Evolutionary conservation across 257 asterid species (phyloP), one percentile per base, ranked within the genome.

Genomic region (Solanum tarapatanum): DNA sequence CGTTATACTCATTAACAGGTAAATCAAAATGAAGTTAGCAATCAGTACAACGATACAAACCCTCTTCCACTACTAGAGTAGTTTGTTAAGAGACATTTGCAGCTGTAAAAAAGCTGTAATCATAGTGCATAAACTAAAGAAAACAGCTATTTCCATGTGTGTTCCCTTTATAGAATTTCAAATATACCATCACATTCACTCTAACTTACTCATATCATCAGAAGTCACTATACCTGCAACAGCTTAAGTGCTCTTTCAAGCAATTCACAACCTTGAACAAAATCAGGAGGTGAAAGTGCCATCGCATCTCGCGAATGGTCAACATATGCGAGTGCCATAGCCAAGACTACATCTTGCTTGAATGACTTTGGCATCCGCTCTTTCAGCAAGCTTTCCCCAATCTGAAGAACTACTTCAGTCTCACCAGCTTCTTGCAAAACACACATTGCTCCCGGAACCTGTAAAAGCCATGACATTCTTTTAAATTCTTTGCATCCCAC

Each of bases 371-470:
- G 98, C 86, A 97, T 89, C 91, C 98, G 92, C 92, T 97, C 98
- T 88, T 92, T 95, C 90, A 97, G 87, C 94, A 97, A 92, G 89
- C 92, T 92, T 88, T 91, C 98, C 64, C 98, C 99, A 89, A 97
- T 94, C 89, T 93, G 95, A 92, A 97, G 94, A 87, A 94, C 99
- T 88, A 97, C 73, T 60, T 96, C 97, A 8, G 96, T 90, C 90
- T 97, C 99, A 87, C 99, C 99, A 43, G 98, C 91, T 87, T 97
- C 99, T 94, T 95, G 99, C 91, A 97, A 90, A 24, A 94, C 98
- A 88, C 97, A 91, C 91, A 97, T 87, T 26, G 98, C 97, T 89
- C 99, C 99, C 26, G 99, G 97, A 87, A 97, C 96, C 99, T 97
- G 87, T 35, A 76, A 68, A 87, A 68, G 11, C 73, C 73, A 69